These are phyloP conservation scores for Penicillium herquei DNA, from an alignment of 495 filamentous ascomycete species.

Conservation along the genomic window DNA sequence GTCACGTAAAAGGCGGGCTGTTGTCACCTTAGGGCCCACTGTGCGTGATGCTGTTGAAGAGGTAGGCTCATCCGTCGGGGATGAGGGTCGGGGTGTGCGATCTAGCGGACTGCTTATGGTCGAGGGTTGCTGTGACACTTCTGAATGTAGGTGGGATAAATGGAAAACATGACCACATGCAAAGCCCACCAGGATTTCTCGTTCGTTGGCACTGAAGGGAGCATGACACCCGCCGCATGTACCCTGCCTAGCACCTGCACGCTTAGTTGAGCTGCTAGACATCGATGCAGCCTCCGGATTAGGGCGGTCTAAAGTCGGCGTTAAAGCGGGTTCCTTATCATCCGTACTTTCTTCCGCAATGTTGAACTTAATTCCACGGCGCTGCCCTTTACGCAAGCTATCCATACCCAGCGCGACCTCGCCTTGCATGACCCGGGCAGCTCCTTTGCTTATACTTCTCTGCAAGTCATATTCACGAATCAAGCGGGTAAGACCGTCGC, in stretches of 20 bases:
- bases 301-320: conserved; percentile 34
- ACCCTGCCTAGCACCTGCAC: conserved; percentile 27
- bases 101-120: conserved; percentile 16
- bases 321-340: conserved; percentile 26
- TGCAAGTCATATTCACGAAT: conserved; percentile 94
- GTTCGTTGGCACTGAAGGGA: conserved; percentile 56
- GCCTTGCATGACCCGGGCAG: conserved; percentile 78
- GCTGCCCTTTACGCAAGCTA: conserved; percentile 69
- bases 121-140: conserved; percentile 31
- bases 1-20: conserved; percentile 75
- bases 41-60: conserved; percentile 49
- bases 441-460: conserved; percentile 83
- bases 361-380: conserved; percentile 85
- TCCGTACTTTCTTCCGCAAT: conserved; percentile 47
- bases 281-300: conserved; percentile 17
- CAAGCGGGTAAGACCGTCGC: conserved; percentile 79
- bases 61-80: conserved; percentile 17
- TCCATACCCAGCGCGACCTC: conserved; percentile 86
- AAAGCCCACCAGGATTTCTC: conserved; percentile 82
- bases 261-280: conserved; percentile 21
- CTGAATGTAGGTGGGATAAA: conserved; percentile 67
- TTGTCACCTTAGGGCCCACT: conserved; percentile 85
- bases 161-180: conserved; percentile 93
- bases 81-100: conserved; percentile 32
- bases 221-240: conserved; percentile 61